Evolutionary conservation across 2,329 filamentous ascomycete species (phyloP), one percentile per base, ranked within the genome.

Genomic region (Drechslera avenae): DNA sequence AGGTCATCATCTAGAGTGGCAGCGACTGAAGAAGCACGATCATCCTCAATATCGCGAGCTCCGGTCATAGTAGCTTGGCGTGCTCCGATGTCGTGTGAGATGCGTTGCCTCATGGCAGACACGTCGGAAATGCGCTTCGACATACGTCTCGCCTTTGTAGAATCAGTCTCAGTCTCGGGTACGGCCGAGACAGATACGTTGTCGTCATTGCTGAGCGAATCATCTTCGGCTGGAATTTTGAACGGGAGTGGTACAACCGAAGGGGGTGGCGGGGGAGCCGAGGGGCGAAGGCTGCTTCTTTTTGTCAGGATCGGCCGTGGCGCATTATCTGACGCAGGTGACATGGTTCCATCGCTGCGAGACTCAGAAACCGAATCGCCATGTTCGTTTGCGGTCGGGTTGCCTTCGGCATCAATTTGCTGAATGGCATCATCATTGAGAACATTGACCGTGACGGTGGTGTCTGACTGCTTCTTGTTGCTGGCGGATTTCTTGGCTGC

Each of bases 231-330:
- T 0, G 85, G 84, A 1, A 89, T 76, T 8, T 69, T 80, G 70
- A 90, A 89, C 0, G 88, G 87, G 1, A 90, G 75, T 13, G 87
- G 85, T 1, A 88, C 75, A 30, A 90, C 76, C 6, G 79, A 73
- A 3, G 83, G 83, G n/a, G 71, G 70, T 21, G 81, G 74, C 12
- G 76, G 70, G 4, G 73, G 73, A 2, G 75, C 75, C 54, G 51
- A 53, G 8, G 52, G 32, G 66, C 68, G 62, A 40, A 56, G 58
- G 46, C 61, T 69, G 39, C 51, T 57, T 18, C 52, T 52, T 13
- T 54, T 52, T 2, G 10, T 34, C 7, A 41, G 21, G 31, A 16
- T 42, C 4, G 33, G 56, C 43, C 35, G 50, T 17, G 30, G 10
- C 17, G 36, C 13, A 30, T 41, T 41, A 16, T 48, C 50, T 4